Evolutionary conservation across 441 rosid genomes (phyloP), one percentile per base, ranked within the genome.

Genomic region (Gossypium schwendimanii): DNA sequence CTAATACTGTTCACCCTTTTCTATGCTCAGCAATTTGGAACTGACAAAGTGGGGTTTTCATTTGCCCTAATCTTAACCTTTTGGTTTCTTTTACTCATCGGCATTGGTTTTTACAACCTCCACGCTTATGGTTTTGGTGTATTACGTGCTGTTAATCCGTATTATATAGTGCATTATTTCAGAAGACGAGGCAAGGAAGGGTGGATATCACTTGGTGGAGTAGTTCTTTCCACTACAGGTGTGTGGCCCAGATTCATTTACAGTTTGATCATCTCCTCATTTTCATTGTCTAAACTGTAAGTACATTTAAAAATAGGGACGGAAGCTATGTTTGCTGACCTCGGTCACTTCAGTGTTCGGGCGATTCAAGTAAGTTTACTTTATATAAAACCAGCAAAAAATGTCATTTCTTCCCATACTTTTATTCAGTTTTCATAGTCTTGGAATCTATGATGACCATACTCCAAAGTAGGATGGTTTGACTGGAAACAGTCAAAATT

Each of bases 321-420:
- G 3, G 97, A 93, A 73, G 98, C 96, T 23, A 88, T 91, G 94
- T 91, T 91, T 70, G 97, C 94, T 74, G 96, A 94, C 81, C 80
- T 94, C 3, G 96, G 93, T 23, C 97, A 93, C 77, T 93, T 93
- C 81, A 90, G 63, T 50, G 88, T 87, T 23, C 83, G 68, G 54
- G 92, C 97, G 8, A 79, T 88, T 18, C 95, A 91, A 82, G 97
- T 88, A 44, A 76, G 82, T 60, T 33, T 52, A 28, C 15, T 24
- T 11, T 5, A 52, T 28, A 4, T 69, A 12, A n/a, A 31, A 31
- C 17, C 12, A 10, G 44, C 6, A 1, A 3, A 26, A 59, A 59
- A 1, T 14, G 36, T 31, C 36, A 31, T 31, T 31, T 31, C 36
- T 31, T 31, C 6, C 33, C 36, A 5, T 0, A 31, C 6, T 31